phyloP scores from a whole-genome alignment of 1,139 yeast species.

The Casaregolazyma suthepensis region DNA sequence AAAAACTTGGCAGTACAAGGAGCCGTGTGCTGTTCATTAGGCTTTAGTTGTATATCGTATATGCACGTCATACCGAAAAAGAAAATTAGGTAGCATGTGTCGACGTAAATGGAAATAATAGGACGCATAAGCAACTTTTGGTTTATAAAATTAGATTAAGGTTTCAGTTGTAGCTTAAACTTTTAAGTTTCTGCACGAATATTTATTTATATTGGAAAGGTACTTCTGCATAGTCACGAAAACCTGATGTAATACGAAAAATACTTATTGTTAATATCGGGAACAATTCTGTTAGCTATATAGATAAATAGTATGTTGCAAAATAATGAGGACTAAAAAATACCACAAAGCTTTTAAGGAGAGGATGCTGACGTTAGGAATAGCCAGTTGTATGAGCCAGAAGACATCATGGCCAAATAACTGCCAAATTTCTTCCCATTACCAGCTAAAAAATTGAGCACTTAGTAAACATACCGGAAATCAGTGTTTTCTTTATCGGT shows the following conservation, averaged over 20 bases:
- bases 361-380: background rate
- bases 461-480: conserved; percentile 47
- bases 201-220: too few species aligned
- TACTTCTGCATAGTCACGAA: too few species aligned
- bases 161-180: background rate
- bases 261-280: background rate
- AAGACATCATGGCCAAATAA: too few species aligned
- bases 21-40: too few species aligned
- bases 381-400: background rate
- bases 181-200: too few species aligned
- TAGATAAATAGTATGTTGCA: too few species aligned
- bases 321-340: too few species aligned
- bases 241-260: too few species aligned
- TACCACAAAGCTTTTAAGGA: background rate
- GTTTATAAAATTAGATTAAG: background rate
- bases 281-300: background rate
- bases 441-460: too few species aligned
- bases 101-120: background rate
- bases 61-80: background rate
- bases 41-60: background rate
- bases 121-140: background rate
- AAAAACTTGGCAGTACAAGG: too few species aligned
- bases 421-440: too few species aligned
- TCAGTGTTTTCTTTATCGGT: conserved; percentile 58
- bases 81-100: background rate